Percentiles rank a stretch among this genome's conserved stretches.
phyloP scores from a whole-genome alignment of 177 flowering plant species.

The Vitis hybrid region DNA sequence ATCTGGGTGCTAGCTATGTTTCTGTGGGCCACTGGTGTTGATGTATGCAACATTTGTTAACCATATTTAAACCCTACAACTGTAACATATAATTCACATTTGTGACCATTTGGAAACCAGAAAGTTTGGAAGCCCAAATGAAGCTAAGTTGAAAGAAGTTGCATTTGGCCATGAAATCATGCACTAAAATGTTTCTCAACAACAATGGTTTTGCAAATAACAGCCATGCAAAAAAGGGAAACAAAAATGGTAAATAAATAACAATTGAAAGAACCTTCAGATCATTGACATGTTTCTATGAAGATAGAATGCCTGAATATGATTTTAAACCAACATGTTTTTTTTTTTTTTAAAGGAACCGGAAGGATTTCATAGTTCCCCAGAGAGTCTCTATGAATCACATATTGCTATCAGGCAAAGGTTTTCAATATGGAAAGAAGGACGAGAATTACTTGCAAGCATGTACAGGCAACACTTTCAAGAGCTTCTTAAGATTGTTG shows the following conservation, averaged over 20 bases:
- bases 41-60: neutral
- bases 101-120: neutral
- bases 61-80: neutral
- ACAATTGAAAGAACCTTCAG: too few species aligned
- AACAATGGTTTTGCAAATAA: neutral
- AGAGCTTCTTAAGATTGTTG: constrained; percentile 82
- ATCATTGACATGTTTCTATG: too few species aligned
- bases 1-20: neutral
- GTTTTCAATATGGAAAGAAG: neutral
- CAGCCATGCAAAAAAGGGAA: too few species aligned
- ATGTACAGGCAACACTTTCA: constrained; percentile 83
- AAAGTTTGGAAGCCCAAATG: neutral
- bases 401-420: neutral
- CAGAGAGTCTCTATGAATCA: neutral
- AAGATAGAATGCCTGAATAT: too few species aligned
- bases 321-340: too few species aligned
- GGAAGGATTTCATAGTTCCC: neutral
- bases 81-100: neutral
- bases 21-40: neutral
- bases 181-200: neutral
- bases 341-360: neutral
- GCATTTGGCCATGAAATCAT: too few species aligned
- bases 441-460: constrained; percentile 77
- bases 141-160: too few species aligned
- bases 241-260: too few species aligned